Conservation (phyloP, 2,329 filamentous ascomycete species). For the Dryadomyces sulphureus region DNA sequence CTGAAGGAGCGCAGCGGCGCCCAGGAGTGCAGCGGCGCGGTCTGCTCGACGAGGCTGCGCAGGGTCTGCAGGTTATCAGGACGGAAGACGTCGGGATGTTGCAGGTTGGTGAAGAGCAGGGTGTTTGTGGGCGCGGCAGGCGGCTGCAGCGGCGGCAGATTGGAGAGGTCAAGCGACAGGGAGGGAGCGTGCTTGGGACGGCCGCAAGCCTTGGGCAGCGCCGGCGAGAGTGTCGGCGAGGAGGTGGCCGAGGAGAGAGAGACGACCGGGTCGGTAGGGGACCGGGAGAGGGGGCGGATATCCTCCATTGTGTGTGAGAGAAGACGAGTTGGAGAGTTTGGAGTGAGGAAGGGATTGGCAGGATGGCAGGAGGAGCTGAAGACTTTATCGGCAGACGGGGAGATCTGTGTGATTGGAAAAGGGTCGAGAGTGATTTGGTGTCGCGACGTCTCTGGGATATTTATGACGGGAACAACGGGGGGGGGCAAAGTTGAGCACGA, state of each 20-base stretch:
- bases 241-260: neutral
- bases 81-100: constrained; percentile 58
- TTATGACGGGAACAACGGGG: too few relatives aligned
- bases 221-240: neutral
- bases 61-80: constrained; percentile 61
- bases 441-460: too few relatives aligned
- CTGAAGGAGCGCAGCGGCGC: constrained; percentile 70
- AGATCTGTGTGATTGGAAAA: too few relatives aligned
- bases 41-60: constrained; percentile 51
- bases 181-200: constrained; percentile 16
- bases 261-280: neutral
- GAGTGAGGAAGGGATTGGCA: too few relatives aligned
- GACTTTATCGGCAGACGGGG: too few relatives aligned
- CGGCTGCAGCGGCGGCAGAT: constrained; percentile 46
- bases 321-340: neutral
- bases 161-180: constrained; percentile 60
- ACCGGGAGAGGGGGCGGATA: neutral
- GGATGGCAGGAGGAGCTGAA: too few relatives aligned
- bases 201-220: constrained; percentile 3
- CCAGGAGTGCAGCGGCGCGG: constrained; percentile 64
- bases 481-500: neutral
- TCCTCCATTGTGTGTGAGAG: neutral
- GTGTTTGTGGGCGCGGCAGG: constrained; percentile 73
- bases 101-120: constrained; percentile 68
- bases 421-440: too few relatives aligned